phyloP scores from a whole-genome alignment of 176 grass and related monocot species.

The Typha latifolia region DNA sequence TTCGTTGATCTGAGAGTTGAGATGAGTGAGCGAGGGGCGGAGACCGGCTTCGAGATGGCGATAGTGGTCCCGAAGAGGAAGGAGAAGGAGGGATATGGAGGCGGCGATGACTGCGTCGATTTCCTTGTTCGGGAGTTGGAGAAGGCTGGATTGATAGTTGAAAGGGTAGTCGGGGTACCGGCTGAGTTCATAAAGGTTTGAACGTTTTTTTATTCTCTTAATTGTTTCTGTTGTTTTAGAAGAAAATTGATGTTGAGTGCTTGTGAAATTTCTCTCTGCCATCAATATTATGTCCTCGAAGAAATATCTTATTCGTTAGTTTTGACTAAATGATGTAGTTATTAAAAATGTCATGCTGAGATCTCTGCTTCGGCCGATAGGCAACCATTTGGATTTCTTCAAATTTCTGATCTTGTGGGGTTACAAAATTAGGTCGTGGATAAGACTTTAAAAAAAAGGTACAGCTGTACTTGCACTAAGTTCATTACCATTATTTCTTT shows the following conservation, averaged over 20 bases:
- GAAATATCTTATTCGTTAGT: too few relatives aligned
- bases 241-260: not conserved
- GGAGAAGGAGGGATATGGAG: constrained; percentile 1
- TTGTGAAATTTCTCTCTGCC: not conserved
- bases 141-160: constrained; percentile 15
- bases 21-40: constrained; percentile 27
- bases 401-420: too few relatives aligned
- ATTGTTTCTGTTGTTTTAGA: not conserved
- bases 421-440: too few relatives aligned
- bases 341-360: too few relatives aligned
- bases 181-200: constrained; percentile 18
- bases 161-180: constrained; percentile 8
- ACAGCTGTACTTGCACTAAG: too few relatives aligned
- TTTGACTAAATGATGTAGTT: too few relatives aligned
- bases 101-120: constrained; percentile 9
- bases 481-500: too few relatives aligned
- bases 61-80: constrained; percentile 12
- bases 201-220: not conserved
- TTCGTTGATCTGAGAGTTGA: constrained; percentile 1
- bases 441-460: too few relatives aligned
- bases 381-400: too few relatives aligned
- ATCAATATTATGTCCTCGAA: not conserved
- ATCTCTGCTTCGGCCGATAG: too few relatives aligned
- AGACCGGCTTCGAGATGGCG: constrained; percentile 57
- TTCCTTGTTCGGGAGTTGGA: constrained; percentile 10